Evolutionary conservation across 2,329 filamentous ascomycete genomes (phyloP).

Genomic region (Dichotomopilus funicola): DNA sequence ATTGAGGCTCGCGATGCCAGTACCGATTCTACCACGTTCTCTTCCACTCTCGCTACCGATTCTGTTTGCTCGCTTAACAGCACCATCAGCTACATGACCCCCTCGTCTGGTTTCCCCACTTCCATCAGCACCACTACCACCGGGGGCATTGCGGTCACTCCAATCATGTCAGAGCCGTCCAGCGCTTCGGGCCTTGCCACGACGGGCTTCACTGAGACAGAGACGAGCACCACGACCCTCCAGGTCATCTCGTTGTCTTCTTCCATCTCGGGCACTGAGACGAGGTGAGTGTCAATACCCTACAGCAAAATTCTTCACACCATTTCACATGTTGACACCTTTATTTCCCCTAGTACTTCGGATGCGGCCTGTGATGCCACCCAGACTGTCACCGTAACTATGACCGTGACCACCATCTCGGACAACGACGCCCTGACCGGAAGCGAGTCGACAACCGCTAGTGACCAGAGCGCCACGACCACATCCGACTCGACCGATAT

Average conservation of each 20-base stretch:
- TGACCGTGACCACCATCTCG: constrained; percentile 11
- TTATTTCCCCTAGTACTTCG: background rate
- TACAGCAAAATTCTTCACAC: background rate
- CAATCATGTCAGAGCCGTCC: background rate
- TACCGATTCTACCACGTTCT: background rate
- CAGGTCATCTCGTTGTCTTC: no score
- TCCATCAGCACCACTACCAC: background rate
- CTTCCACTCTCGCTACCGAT: background rate
- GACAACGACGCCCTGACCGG: constrained; percentile 3
- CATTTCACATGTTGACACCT: background rate
- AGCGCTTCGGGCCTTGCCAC: no score
- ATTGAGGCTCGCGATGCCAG: background rate
- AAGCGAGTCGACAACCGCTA: background rate
- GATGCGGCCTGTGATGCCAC: background rate
- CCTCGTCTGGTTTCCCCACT: background rate
- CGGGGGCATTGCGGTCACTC: background rate
- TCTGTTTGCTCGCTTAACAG: background rate
- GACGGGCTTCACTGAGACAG: no score
- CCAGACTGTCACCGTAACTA: constrained; percentile 13
- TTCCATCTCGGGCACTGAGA: no score
- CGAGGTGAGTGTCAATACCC: no score
- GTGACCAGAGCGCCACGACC: background rate
- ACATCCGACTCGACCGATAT: background rate
- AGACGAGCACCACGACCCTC: no score
- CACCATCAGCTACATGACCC: background rate